Conservation (phyloP, 306 rosid species). For the Fragaria vesca region DNA sequence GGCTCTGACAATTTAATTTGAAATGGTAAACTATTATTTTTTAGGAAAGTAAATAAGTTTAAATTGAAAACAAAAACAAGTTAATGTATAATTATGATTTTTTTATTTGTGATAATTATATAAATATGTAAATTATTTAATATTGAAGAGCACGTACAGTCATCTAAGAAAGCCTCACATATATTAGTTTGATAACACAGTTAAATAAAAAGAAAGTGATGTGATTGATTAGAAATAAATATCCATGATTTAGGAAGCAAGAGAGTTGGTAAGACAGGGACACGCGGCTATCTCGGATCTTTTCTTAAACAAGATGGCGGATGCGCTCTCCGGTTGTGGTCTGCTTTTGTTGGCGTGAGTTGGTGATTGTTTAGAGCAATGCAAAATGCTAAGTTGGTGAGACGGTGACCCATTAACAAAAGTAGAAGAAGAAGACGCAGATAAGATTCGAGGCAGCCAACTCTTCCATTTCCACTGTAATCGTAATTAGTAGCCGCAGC, state of each 20-base stretch:
- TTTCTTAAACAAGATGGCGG: not conserved
- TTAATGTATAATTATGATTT: too few species aligned
- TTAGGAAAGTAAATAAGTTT: too few species aligned
- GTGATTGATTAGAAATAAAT: not conserved
- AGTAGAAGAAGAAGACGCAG: not conserved
- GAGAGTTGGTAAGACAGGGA: not conserved
- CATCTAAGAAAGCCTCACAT: too few species aligned
- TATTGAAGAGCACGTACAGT: too few species aligned
- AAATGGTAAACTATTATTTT: too few species aligned
- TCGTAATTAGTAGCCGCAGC: not conserved
- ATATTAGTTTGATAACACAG: too few species aligned
- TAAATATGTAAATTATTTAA: too few species aligned
- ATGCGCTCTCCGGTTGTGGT: not conserved
- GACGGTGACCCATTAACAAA: not conserved
- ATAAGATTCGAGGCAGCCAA: not conserved
- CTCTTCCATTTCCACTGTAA: not conserved
- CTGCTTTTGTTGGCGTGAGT: not conserved
- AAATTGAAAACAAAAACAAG: too few species aligned
- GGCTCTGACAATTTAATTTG: too few species aligned
- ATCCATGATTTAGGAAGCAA: not conserved
- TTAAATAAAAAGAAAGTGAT: not conserved
- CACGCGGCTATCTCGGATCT: not conserved
- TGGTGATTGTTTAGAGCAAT: not conserved
- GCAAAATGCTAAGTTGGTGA: not conserved
- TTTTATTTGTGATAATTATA: too few species aligned